Conservation (phyloP, 1,284 basidiomycete genomes). For the Cutaneotrichosporon arboriforme region DNA sequence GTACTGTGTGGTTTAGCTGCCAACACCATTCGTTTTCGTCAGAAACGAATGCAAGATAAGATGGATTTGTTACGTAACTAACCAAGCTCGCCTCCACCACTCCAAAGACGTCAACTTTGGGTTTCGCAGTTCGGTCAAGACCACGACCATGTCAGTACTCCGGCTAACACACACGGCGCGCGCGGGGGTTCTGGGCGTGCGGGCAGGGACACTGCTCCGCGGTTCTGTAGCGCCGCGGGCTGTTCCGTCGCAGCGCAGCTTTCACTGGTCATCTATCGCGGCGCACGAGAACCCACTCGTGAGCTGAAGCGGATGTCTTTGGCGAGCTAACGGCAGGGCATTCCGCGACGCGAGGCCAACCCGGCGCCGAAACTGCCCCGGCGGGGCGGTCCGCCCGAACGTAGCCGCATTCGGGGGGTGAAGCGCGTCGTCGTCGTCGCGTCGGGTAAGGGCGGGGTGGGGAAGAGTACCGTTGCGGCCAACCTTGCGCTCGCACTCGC, state of each 20-base stretch:
- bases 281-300: conserved; percentile 41
- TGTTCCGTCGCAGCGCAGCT: background rate
- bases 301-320: too few species aligned
- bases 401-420: conserved; percentile 52
- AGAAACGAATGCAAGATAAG: too few species aligned
- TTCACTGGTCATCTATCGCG: background rate
- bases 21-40: too few species aligned
- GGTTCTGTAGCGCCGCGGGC: too few species aligned
- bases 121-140: too few species aligned
- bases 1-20: too few species aligned
- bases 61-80: too few species aligned
- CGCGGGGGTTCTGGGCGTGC: too few species aligned
- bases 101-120: background rate
- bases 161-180: too few species aligned
- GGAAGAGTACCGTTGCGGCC: conserved; percentile 89
- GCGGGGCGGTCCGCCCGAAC: conserved; percentile 49
- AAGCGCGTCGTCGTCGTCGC: conserved; percentile 73
- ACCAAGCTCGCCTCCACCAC: too few species aligned
- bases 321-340: conserved; percentile 30
- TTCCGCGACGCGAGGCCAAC: conserved; percentile 40
- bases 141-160: too few species aligned
- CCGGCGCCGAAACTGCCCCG: conserved; percentile 46
- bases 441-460: conserved; percentile 94
- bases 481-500: conserved; percentile 62
- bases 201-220: too few species aligned